Evolutionary conservation across 768 basidiomycete species (phyloP), one percentile per base, ranked within the genome.

Genomic region (Suillus spraguei): DNA sequence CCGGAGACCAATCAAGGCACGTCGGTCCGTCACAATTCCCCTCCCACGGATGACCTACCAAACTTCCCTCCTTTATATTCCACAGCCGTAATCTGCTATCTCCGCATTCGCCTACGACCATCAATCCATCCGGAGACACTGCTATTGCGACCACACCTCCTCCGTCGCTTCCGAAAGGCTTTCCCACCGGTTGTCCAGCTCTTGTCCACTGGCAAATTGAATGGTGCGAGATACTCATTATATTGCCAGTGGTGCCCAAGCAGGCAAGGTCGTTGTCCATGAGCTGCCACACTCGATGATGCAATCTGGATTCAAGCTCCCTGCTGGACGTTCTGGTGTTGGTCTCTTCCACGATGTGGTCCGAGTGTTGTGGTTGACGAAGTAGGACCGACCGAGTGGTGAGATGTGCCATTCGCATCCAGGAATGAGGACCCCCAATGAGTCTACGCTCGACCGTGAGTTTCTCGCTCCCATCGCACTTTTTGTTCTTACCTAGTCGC

Each of bases 1-100:
- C 52, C 1, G 44, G 63, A 11, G 70, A 71, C 38, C 69, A 66
- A 24, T 54, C 66, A 8, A 68, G 38, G 32, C 59, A 39, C 17
- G 2, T 2, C 16, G 63, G 58, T 5, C 44, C 17, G 1, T 36
- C 52, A 24, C 17, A 60, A 36, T 66, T 32, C 4, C 22, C 54
- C 8, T 56, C 22, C 54, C 54, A 56, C 8, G 22, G 36, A 8
- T 38, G 4, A 20, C 54, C 35, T 14, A 55, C n/a, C 35, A 55
- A 1, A 1, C 14, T 38, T 14, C 53, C 35, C 2, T 55, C 54
- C 35, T 54, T 54, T 35, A 54, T 54, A 3, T 55, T 36, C 53
- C 53, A 55, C n/a, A 36, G n/a, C 13, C 35, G n/a, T 22, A 55
- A 3, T 7, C 14, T 55, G 33, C 11, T n/a, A 2, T 55, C 22